These are phyloP conservation scores for Cordyceps fumosorosea DNA, from an alignment of 2,329 filamentous ascomycete genomes.

Conservation along the genomic window DNA sequence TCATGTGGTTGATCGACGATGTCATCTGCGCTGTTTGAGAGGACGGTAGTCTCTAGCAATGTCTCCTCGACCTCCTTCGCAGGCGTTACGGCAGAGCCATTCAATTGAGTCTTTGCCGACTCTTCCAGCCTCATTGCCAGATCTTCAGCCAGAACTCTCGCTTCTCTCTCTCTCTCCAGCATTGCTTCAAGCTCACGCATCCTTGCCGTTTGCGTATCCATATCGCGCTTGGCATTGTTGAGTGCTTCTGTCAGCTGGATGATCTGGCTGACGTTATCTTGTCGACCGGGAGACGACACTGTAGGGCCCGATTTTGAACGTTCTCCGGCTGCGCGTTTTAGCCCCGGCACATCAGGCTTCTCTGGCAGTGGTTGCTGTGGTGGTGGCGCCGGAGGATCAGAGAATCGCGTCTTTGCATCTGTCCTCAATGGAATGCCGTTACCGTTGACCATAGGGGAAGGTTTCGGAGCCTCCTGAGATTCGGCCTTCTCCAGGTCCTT, in stretches of 20 bases:
- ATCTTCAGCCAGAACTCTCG: conserved; percentile 79
- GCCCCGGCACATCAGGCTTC: conserved; percentile 72
- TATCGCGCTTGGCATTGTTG: conserved; percentile 74
- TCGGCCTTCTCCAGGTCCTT: conserved; percentile 52
- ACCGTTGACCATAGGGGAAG: conserved; percentile 42
- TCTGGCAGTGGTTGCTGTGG: conserved; percentile 90
- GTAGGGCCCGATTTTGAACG: conserved; percentile 53
- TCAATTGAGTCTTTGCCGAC: conserved; percentile 31
- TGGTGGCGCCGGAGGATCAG: conserved; percentile 86
- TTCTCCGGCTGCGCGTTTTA: conserved; percentile 73
- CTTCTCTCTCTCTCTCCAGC: conserved; percentile 71
- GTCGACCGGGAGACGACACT: conserved; percentile 52
- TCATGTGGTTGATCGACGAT: conserved; percentile 25
- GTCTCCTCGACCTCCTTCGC: conserved; percentile 18
- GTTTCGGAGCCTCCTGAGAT: conserved; percentile 40
- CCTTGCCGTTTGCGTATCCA: conserved; percentile 73
- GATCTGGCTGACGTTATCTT: conserved; percentile 64
- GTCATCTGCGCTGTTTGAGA: conserved; percentile 5
- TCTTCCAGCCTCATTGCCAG: conserved; percentile 64
- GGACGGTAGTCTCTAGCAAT: conserved; percentile 13
- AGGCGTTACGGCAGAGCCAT: conserved; percentile 18
- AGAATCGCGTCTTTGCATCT: conserved; percentile 79
- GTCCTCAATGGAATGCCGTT: conserved; percentile 52
- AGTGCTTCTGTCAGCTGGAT: conserved; percentile 79
- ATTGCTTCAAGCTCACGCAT: conserved; percentile 72